Base-by-base conservation (phyloP, 345 rosid genomes). In the Noccaea caerulescens region DNA sequence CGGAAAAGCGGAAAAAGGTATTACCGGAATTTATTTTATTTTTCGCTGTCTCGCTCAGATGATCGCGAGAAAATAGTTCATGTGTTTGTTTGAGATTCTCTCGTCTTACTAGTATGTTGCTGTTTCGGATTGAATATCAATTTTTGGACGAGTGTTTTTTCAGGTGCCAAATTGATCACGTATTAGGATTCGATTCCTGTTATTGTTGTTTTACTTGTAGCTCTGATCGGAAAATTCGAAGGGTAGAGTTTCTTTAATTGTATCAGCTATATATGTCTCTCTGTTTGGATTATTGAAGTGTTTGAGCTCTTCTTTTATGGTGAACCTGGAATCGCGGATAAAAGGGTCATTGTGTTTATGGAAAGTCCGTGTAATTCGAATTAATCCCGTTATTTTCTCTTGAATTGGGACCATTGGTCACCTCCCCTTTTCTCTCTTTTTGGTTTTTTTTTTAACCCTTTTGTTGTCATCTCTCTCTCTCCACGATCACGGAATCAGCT, bases 271-370 rank as follows among this genome's bases (percentile, higher is more conserved):
- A 4, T n/a, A n/a, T 27, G 5, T 71, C 8, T 44, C 33, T 71
- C 27, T 67, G 39, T 68, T 69, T 25, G 4, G 56, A 33, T 49
- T 42, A 38, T 38, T 11, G 65, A 44, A 46, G 69, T 33, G 59
- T n/a, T 20, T 23, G 16, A 25, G 41, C 27, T 43, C 4, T 42
- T 23, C 25, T 50, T 60, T 60, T 1, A 33, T 72, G 73, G 72
- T 59, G 79, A 75, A 68, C 32, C 79, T 68, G 50, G 36, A 69
- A 46, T 62, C 65, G 27, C 59, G 79, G 79, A 38, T 33, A 62
- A 68, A 61, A 68, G 70, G 39, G 58, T 75, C 43, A 14, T 34
- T 69, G 38, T 55, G 65, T 62, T 62, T 68, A 62, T 75, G 63
- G 74, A 61, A 37, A 63, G 45, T 69, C 79, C 66, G 71, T 76